Evolutionary conservation across 1,284 basidiomycete genomes (phyloP), one percentile per base, ranked within the genome.

Genomic region (Laetiporus sulphureus): DNA sequence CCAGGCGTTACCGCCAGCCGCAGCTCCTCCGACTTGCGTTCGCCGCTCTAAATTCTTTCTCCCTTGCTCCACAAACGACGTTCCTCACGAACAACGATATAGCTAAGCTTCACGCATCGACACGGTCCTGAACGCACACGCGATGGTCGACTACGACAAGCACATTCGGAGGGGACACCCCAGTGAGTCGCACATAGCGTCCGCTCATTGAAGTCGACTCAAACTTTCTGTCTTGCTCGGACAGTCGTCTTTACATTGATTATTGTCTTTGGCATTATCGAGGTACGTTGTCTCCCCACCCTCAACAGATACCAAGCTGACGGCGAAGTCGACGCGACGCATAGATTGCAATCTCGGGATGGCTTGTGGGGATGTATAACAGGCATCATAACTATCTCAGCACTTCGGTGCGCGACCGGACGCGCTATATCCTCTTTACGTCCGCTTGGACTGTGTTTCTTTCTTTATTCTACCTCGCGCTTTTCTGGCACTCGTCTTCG

Each of bases 381-480:
- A 39, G 52, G 23, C 63, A 72, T 49, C 68, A 77, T 61, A 73
- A 83, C 64, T 75, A 66, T 57, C 66, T 65, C 44, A 71, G 53
- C 42, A 50, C 50, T 15, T 58, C 67, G 25, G 73, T 80, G 47
- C 73, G 73, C 36, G 77, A 81, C 55, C 71, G 80, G 30, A 73
- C 79, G 6, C 70, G 74, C 35, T 86, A 77, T 63, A 62, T 83
- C 40, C 68, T 85, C 18, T 88, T 89, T 64, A 57, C 67, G 16
- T 79, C 79, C 13, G 63, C 67, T 50, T 89, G 86, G 85, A 88
- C 85, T 1, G 61, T 81, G 5, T 50, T 79, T 37, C 65, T 80
- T 42, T 72, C 73, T 24, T 53, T 68, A 3, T 38, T 79, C 43
- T 77, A 75, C 57, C 57, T 77, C 38, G 47, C 65, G 12, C 58